Evolutionary conservation across 2,329 filamentous ascomycete genomes (phyloP), one percentile per base, ranked within the genome.

Genomic region (Hypomyces rosellus): DNA sequence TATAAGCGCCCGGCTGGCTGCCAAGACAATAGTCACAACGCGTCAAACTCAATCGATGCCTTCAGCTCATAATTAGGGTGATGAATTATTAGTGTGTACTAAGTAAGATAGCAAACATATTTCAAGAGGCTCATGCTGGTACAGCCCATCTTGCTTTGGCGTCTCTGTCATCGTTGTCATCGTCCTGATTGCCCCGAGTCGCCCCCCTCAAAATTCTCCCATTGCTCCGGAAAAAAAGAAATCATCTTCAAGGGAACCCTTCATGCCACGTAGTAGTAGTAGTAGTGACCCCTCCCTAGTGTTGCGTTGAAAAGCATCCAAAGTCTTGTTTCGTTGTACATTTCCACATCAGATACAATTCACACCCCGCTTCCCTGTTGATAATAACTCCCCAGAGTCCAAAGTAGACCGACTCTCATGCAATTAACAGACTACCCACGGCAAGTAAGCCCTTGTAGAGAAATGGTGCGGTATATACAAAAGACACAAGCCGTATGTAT

Each of bases 381-480:
- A 30, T 30, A 11, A 30, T 30, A 11, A 30, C 6, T 30, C 25
- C 25, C 25, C 25, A 30, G 25, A 30, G 25, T 30, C 25, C 25
- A 30, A 30, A 30, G 25, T 30, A 8, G 25, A 30, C 6, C 25
- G 25, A 30, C 25, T 30, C 25, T 30, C 25, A 30, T 30, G 25
- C 25, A 30, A 40, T 40, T 20, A 40, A 40, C 38, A 40, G 11
- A 40, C 14, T 40, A 40, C 15, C 38, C 38, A 40, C 38, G n/a
- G 38, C 14, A 40, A 18, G 20, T 40, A 16, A 15, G 38, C 38
- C 38, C 38, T 40, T 15, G 13, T 40, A 5, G 20, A 12, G 20
- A 40, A 40, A 15, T 12, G 9, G 38, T 7, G 41, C 16, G 18
- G 41, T 44, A 44, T 53, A 53, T 53, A 53, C 49, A 53, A 49